phyloP scores from a whole-genome alignment of 352 stramenopile genomes.

The Elongisporangium prolatum region DNA sequence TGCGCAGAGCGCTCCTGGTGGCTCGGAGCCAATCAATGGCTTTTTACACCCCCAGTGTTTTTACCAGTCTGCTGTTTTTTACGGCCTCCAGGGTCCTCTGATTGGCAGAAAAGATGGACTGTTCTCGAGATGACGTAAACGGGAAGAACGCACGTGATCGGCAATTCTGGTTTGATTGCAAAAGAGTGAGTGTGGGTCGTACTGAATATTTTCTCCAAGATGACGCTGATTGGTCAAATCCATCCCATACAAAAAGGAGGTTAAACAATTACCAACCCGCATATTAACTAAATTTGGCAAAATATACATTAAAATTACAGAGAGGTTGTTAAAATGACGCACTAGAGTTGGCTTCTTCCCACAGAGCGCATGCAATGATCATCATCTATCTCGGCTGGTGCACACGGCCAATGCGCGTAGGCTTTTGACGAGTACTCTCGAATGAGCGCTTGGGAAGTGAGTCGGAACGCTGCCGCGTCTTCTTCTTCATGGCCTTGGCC shows the following conservation, averaged over 20 bases:
- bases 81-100: not conserved
- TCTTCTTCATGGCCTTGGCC: constrained; percentile 36
- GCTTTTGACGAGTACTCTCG: constrained; percentile 41
- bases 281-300: not conserved
- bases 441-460: constrained; percentile 35
- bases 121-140: not conserved
- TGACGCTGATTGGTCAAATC: not conserved
- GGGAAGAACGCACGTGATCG: not conserved
- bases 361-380: not conserved
- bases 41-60: not conserved
- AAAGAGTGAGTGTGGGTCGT: not conserved
- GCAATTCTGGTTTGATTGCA: not conserved
- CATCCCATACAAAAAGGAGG: not conserved
- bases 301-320: not conserved
- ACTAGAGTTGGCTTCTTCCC: not conserved
- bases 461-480: constrained; percentile 34
- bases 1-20: not conserved
- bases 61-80: not conserved
- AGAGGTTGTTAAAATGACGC: not conserved
- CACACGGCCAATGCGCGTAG: constrained; percentile 51
- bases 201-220: not conserved
- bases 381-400: constrained; percentile 54
- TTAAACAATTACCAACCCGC: no score
- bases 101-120: not conserved
- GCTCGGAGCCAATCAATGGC: not conserved